Base-by-base conservation (phyloP, 495 filamentous ascomycete genomes). In the Peziza echinospora region DNA sequence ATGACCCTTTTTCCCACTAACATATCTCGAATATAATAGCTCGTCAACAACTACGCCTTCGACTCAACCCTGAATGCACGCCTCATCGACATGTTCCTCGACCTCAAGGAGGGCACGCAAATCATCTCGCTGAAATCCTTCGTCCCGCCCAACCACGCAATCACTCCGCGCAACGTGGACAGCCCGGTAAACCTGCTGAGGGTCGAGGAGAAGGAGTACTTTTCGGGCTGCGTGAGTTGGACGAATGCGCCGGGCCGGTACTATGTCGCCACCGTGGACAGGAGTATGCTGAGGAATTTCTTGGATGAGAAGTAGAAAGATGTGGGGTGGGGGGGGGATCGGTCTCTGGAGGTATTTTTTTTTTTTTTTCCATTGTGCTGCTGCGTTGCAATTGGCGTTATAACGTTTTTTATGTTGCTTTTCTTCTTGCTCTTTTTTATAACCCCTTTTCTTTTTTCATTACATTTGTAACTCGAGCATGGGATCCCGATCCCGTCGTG, bases 21-120 rank as follows among this genome's bases (percentile, higher is more conserved):
- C 21, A 16, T 43, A 21, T 28, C 49, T 54, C 44, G 53, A 28
- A 11, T 11, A n/a, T 13, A 7, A 39, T 48, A 56, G 50, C 70
- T 97, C 24, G 86, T 96, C 51, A 97, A 97, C 66, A 97, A 96
- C 62, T 82, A 96, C 63, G 89, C 81, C 19, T 97, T 97, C 61
- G 82, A 76, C 10, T 75, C 84, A 4, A 71, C 76, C 40, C 71
- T 93, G 47, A 97, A 96, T 63, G 78, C 81, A 56, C 71, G 77
- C 52, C 71, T 97, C 45, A 76, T 84, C 51, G 77, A 81, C 51
- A 80, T 93, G 65, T 97, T 97, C 59, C 63, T 97, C 49, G 89
- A 97, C 59, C 71, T 94, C 53, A 94, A 93, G 63, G 76, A 84
- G 43, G 91, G 91, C 23, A 81, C 80, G 59, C 75, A 80, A 60